Conservation (phyloP, 345 rosid genomes). For the Conringia planisiliqua region DNA sequence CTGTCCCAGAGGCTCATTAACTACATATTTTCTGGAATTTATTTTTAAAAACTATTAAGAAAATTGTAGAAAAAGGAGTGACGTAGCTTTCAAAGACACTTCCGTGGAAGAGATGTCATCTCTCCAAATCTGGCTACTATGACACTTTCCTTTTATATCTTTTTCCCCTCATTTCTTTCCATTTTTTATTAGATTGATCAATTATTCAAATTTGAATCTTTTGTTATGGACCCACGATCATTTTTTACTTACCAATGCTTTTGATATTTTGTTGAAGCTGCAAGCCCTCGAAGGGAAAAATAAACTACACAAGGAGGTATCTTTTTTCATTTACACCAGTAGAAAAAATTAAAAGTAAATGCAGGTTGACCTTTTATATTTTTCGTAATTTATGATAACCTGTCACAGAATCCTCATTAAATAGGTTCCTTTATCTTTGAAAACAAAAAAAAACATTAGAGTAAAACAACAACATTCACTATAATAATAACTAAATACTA, state of each 20-base stretch:
- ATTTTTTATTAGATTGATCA: neutral
- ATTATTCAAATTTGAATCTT: constrained; percentile 27
- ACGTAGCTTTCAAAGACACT: constrained; percentile 30
- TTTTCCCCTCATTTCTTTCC: constrained; percentile 1
- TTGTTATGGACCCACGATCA: constrained; percentile 27
- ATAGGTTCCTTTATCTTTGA: constrained; percentile 1
- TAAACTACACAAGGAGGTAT: neutral
- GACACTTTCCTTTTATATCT: constrained; percentile 35
- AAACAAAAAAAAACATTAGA: neutral
- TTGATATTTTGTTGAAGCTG: neutral
- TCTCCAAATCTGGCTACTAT: constrained; percentile 31
- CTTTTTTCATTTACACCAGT: neutral
- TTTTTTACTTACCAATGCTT: constrained; percentile 1
- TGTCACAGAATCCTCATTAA: constrained; percentile 14
- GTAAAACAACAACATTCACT: neutral
- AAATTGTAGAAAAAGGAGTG: constrained; percentile 12
- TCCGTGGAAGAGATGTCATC: constrained; percentile 35
- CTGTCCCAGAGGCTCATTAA: constrained; percentile 15
- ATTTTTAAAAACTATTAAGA: neutral
- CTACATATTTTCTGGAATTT: neutral
- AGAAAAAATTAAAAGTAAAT: constrained; percentile 20
- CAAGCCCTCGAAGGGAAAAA: neutral
- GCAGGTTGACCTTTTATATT: constrained; percentile 25
- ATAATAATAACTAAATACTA: neutral
- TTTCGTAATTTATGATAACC: constrained; percentile 1